phyloP scores from a whole-genome alignment of 345 rosid genomes.

The Conringia planisiliqua region DNA sequence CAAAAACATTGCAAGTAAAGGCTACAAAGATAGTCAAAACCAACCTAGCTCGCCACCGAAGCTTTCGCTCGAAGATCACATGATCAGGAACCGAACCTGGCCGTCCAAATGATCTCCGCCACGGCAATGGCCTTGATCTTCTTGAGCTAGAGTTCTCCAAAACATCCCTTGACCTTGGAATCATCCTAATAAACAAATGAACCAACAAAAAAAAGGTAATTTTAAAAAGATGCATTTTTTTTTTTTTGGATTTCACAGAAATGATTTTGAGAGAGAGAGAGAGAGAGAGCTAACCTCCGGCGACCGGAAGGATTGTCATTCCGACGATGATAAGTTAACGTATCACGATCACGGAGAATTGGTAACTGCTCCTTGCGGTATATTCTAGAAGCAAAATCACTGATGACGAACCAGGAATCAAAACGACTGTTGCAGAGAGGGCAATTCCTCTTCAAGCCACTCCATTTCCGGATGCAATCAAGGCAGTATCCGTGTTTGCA shows the following conservation, averaged over 20 bases:
- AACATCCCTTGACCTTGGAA: slow-evolving; percentile 39
- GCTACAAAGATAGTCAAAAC: background rate
- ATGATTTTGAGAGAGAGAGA: background rate
- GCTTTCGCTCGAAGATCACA: slow-evolving; percentile 50
- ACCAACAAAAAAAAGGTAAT: background rate
- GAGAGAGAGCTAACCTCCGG: slow-evolving; percentile 39
- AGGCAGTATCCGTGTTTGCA: slow-evolving; percentile 63
- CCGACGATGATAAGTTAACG: background rate
- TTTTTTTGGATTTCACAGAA: no score
- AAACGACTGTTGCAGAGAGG: slow-evolving; percentile 71
- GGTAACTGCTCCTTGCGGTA: slow-evolving; percentile 43
- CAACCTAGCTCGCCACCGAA: slow-evolving; percentile 79
- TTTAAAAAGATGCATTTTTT: background rate
- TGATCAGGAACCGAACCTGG: slow-evolving; percentile 45
- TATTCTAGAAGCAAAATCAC: slow-evolving; percentile 32
- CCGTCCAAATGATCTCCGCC: slow-evolving; percentile 64
- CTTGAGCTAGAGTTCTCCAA: slow-evolving; percentile 18
- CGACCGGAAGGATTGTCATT: slow-evolving; percentile 1
- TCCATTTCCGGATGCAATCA: slow-evolving; percentile 57
- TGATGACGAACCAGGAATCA: slow-evolving; percentile 52
- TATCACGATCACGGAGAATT: slow-evolving; percentile 23
- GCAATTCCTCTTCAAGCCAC: slow-evolving; percentile 58
- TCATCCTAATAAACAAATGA: slow-evolving; percentile 25
- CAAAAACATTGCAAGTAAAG: background rate
- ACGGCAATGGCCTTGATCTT: slow-evolving; percentile 50